Percentiles rank a stretch among this genome's conserved stretches.
Evolutionary conservation across 202 grass and related monocot genomes (phyloP).

Genomic region (Cymbopogon flexuosus): DNA sequence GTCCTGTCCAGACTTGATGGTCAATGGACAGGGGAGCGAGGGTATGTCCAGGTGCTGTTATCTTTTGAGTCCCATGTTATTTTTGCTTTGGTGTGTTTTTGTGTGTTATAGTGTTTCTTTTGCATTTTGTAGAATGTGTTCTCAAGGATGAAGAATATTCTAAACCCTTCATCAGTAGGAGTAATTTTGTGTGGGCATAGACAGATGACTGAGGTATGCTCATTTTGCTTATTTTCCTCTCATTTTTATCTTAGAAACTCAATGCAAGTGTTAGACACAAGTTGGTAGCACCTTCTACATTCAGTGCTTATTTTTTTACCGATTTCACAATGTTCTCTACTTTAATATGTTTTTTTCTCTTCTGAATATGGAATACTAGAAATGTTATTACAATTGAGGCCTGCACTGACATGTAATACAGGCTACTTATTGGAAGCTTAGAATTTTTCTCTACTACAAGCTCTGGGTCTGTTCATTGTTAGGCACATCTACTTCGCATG

Average conservation of each 20-base stretch:
- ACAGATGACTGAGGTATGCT: constrained; percentile 67
- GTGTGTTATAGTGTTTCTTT: background rate
- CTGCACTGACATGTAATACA: background rate
- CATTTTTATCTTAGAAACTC: background rate
- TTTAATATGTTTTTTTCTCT: background rate
- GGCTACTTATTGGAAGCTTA: background rate
- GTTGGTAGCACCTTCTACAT: background rate
- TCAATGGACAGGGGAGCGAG: constrained; percentile 61
- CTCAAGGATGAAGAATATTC: constrained; percentile 48
- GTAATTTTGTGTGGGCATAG: constrained; percentile 86
- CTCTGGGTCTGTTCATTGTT: background rate
- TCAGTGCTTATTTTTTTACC: background rate
- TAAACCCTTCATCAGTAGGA: constrained; percentile 50
- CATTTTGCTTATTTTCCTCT: background rate
- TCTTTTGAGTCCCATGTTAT: background rate
- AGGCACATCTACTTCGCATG: background rate
- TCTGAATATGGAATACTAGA: background rate
- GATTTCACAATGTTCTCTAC: no score
- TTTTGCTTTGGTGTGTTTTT: no score
- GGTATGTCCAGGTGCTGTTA: constrained; percentile 72
- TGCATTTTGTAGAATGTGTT: constrained; percentile 55
- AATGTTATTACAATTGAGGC: background rate
- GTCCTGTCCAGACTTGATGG: constrained; percentile 60
- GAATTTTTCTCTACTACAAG: background rate
- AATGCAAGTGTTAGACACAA: background rate